Evolutionary conservation across 257 asterid species (phyloP).

Genomic region (Petunia secreta): DNA sequence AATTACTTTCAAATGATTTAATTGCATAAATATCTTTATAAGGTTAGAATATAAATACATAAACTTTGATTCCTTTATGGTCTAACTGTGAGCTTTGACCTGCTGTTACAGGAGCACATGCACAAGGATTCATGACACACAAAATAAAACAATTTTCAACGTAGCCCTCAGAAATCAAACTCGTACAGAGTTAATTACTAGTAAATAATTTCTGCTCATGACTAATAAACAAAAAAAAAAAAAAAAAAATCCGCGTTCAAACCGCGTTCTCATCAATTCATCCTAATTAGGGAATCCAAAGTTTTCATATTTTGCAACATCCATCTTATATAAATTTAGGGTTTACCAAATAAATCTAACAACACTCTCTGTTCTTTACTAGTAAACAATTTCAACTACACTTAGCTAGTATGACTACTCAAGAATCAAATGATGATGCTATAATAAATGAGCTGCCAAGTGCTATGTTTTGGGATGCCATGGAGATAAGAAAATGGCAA

Average conservation of each 20-base stretch:
- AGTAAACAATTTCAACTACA: not conserved
- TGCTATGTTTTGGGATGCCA: constrained; percentile 42
- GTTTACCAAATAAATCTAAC: not conserved
- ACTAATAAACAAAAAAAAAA: not conserved
- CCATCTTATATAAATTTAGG: not conserved
- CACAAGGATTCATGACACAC: not conserved
- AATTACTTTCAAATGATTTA: no score
- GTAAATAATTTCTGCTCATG: not conserved
- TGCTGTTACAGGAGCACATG: not conserved
- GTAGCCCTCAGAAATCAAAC: not conserved
- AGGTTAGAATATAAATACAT: not conserved
- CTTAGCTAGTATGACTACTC: not conserved
- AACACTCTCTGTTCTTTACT: not conserved
- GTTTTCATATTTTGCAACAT: not conserved
- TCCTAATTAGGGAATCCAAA: not conserved
- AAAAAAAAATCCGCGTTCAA: not conserved
- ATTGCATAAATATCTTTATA: no score
- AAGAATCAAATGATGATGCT: constrained; percentile 21
- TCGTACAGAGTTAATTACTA: not conserved
- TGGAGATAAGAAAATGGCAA: constrained; percentile 42
- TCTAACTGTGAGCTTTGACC: not conserved
- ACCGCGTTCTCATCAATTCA: not conserved
- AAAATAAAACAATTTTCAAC: not conserved
- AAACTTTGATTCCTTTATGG: not conserved
- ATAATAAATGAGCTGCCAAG: constrained; percentile 32